These are phyloP conservation scores for Aspergillus haitiensis DNA, from an alignment of 495 filamentous ascomycete species.

Conservation along the genomic window DNA sequence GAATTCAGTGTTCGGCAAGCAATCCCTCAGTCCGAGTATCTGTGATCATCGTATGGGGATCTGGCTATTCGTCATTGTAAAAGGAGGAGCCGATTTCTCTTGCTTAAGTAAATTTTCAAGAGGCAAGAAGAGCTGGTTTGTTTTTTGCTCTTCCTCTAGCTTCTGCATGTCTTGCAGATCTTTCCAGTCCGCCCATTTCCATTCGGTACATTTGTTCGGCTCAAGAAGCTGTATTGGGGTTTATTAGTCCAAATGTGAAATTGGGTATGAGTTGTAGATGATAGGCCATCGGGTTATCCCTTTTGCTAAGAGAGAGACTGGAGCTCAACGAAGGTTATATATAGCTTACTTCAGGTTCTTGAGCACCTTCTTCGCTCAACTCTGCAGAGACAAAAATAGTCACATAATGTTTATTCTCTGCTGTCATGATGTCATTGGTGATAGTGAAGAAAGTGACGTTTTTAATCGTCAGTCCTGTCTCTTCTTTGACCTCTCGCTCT, in stretches of 20 bases:
- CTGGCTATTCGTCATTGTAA: no score
- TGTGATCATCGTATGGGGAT: no score
- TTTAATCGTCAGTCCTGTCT: slow-evolving; percentile 18
- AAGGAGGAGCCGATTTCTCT: no score
- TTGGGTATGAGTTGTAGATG: not conserved
- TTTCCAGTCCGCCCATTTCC: slow-evolving; percentile 24
- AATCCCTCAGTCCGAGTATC: no score
- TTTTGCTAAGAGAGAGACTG: not conserved
- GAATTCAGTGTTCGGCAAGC: no score
- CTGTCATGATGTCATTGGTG: slow-evolving; percentile 23
- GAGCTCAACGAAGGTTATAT: not conserved
- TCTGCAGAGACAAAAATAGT: slow-evolving; percentile 19
- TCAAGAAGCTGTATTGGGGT: slow-evolving; percentile 16
- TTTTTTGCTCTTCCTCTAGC: no score
- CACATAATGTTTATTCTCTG: slow-evolving; percentile 26
- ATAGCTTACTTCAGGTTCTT: slow-evolving; percentile 10
- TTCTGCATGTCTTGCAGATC: not conserved
- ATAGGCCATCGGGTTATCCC: not conserved
- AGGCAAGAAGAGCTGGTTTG: no score
- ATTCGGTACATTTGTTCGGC: slow-evolving; percentile 20
- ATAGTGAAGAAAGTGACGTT: slow-evolving; percentile 14
- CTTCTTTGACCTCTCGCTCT: slow-evolving; percentile 20
- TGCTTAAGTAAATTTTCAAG: no score
- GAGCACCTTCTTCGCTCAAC: not conserved
- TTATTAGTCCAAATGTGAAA: not conserved